A percentile compares a stretch with the other conserved stretches of the same genome.
Evolutionary conservation across 2,329 filamentous ascomycete species (phyloP).

Genomic region (Drechslerella coelobrocha): DNA sequence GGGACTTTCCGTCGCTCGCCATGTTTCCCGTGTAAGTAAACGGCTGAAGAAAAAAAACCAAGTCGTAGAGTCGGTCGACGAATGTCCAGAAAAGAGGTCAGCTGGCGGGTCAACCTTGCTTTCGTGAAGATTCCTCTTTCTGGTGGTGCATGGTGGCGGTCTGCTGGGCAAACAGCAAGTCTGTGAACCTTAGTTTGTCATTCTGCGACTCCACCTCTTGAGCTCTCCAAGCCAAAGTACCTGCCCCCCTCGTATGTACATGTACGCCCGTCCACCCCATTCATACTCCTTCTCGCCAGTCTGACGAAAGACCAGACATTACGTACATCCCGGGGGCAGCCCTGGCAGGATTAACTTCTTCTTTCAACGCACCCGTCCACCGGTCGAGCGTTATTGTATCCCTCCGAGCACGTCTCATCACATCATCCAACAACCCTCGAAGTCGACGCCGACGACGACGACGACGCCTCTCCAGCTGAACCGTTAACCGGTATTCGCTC

Average conservation of each 20-base stretch:
- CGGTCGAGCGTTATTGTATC: no score
- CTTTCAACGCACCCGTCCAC: not conserved
- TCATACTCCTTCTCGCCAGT: constrained; percentile 5
- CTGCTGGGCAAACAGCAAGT: constrained; percentile 26
- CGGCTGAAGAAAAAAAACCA: not conserved
- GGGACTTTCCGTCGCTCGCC: constrained; percentile 75
- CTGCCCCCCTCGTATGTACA: constrained; percentile 8
- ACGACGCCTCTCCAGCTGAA: not conserved
- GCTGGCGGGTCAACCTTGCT: constrained; percentile 24
- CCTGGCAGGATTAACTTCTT: not conserved
- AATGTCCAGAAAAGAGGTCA: not conserved
- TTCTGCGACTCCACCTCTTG: constrained; percentile 34
- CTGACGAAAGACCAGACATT: constrained; percentile 24
- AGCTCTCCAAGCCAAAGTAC: not conserved
- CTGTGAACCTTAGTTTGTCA: constrained; percentile 24
- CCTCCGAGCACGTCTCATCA: not conserved
- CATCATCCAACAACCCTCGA: not conserved
- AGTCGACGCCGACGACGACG: constrained; percentile 11
- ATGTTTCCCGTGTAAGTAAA: constrained; percentile 60
- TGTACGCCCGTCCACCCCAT: constrained; percentile 7
- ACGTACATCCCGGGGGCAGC: constrained; percentile 20
- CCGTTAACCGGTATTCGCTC: not conserved
- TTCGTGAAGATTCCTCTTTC: constrained; percentile 21
- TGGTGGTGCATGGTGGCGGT: constrained; percentile 4
- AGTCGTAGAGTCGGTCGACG: not conserved